Evolutionary conservation across 305 asterid species (phyloP).

Genomic region (Striga hermonthica): DNA sequence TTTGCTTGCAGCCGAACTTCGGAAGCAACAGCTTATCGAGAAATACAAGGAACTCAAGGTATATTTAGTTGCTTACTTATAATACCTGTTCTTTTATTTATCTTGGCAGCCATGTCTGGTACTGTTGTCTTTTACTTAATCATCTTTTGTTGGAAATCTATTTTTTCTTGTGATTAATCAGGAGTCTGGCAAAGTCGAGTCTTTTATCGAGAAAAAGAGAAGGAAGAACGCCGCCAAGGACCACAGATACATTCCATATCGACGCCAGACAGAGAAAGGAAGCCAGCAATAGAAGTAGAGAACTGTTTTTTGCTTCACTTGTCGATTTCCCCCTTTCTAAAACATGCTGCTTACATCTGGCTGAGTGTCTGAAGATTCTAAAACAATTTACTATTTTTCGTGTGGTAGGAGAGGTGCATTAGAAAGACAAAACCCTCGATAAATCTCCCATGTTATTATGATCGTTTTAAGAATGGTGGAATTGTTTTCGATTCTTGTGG

Average conservation of each 20-base stretch:
- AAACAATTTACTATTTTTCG: background rate
- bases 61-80: background rate
- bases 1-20: constrained; percentile 67
- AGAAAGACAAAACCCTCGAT: background rate
- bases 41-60: constrained; percentile 88
- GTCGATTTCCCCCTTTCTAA: background rate
- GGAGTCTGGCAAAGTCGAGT: constrained; percentile 77
- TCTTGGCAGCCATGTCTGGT: background rate
- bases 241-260: constrained; percentile 81
- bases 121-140: background rate
- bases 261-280: constrained; percentile 52
- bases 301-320: constrained; percentile 15
- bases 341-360: no score
- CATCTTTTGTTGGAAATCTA: background rate
- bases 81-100: background rate
- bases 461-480: background rate
- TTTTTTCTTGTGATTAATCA: constrained; percentile 31
- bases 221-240: constrained; percentile 87
- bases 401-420: background rate
- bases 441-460: background rate
- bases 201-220: constrained; percentile 79
- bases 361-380: no score
- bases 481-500: background rate
- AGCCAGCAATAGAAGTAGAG: constrained; percentile 22
- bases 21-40: constrained; percentile 67